Base-by-base conservation (phyloP, 192 early-diverging fungal genomes). In the Dimargaris verticillata region DNA sequence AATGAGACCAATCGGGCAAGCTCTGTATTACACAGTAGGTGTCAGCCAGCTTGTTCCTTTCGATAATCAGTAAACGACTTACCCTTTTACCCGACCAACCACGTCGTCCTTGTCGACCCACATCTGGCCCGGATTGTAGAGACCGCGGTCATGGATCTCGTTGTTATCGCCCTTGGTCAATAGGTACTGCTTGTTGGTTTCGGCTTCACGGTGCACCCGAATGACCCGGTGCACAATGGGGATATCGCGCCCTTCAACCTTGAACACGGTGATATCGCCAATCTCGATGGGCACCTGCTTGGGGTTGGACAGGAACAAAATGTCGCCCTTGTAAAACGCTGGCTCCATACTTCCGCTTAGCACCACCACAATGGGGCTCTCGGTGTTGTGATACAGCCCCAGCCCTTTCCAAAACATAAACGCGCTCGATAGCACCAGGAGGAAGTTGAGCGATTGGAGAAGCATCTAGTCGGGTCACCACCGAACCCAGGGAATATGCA, bases 111-210 rank as follows among this genome's bases (percentile, higher is more conserved):
- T 78, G 64, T 88, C 74, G 64, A 97, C 85, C 95, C 95, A 97
- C 78, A 91, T 78, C 74, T 91, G 88, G 10, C 84, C 80, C 26
- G 65, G 69, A 66, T 82, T 84, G 64, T 95, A 95, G 26, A 98
- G 70, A 18, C 81, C 92, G 20, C 95, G 84, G 69, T 99, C 95
- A 70, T 99, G 89, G 0, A 73, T 77, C 33, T 66, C 68, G 70
- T 99, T 99, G 71, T 93, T 88, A 73, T 99, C 95, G 49, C 95
- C 95, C 78, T 99, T 99, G 28, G 95, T 99, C 66, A 97, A 69
- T 47, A 99, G 66, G 62, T 73, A 83, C 70, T 97, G 91, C 61
- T 83, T 84, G 0, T 82, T 86, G n/a, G 81, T 83, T 15, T 77
- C 66, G 38, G n/a, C 64, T n/a, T 77, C 81, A 53, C 86, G 84